These are phyloP conservation scores for Bretziella fagacearum DNA, from an alignment of 2,329 filamentous ascomycete genomes.

Conservation along the genomic window DNA sequence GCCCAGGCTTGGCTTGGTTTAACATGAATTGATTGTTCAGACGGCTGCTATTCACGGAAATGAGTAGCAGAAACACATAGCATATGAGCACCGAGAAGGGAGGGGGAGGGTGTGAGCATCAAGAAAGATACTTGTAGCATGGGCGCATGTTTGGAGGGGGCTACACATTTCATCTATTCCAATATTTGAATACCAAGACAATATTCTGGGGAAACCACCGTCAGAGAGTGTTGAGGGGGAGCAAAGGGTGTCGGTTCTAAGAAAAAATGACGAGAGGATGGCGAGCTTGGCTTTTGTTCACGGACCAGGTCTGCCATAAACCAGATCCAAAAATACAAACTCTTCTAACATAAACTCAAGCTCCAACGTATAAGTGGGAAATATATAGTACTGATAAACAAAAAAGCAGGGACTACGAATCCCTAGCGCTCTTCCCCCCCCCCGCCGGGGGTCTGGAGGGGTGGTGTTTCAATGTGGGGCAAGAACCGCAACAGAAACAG, in stretches of 20 bases:
- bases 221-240: no score
- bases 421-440: background rate
- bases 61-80: no score
- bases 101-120: no score
- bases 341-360: background rate
- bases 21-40: slow-evolving; percentile 1
- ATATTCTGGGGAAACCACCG: no score
- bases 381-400: background rate
- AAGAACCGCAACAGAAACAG: slow-evolving; percentile 8
- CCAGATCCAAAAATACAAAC: background rate
- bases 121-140: no score
- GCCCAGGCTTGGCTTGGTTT: slow-evolving; percentile 3
- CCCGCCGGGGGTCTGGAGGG: background rate
- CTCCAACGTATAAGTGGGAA: background rate
- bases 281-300: background rate
- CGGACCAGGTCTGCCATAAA: background rate
- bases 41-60: background rate
- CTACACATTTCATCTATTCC: no score
- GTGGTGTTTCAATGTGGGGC: slow-evolving; percentile 8
- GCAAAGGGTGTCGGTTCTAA: no score
- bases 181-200: no score
- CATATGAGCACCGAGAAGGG: no score
- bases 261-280: background rate
- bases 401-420: background rate
- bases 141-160: no score